Base-by-base conservation (phyloP, 2,329 filamentous ascomycete genomes). In the Scolecobasidium constrictum region DNA sequence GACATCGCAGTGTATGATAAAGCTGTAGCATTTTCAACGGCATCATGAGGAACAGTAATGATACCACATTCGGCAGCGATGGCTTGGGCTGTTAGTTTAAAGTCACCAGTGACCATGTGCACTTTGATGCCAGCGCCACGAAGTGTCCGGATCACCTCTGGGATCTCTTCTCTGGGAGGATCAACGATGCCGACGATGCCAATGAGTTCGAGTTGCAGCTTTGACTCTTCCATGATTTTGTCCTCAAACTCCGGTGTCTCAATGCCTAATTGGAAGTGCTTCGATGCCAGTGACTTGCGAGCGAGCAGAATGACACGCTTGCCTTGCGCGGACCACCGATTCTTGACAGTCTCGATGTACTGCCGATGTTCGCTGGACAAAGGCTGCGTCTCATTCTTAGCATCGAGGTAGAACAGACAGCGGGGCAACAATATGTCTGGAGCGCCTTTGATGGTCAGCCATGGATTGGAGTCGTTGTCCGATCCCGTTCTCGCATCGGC, bases 71-170 rank as follows among this genome's bases (percentile, higher is more conserved):
- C 75, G 3, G 72, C 67, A 0, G 83, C 81, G 47, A 88, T 86
- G 1, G 82, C 79, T 47, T 77, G 69, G 0, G 83, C 83, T 0
- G 83, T 88, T 13, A 86, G 69, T 19, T 79, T 78, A 55, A 83
- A 86, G 53, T 88, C 83, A 7, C 83, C 82, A 1, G 83, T 88
- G 0, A 87, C 83, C 83, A 88, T 88, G 58, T 83, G 81, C 21
- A 86, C 77, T n/a, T 78, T 69, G 42, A 88, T 81, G 2, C 81
- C 80, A 3, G 84, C 83, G 1, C 73, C 68, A 11, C 81, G 73
- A 13, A 86, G 66, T 1, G 73, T 83, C n/a, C 66, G 62, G 20
- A 78, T 64, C 1, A 78, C 75, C 11, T 66, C 65, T 0, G 74
- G 71, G 22, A 78, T 78, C 50, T 79, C 76, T 20, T 73, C 67